Base-by-base conservation (phyloP, 495 filamentous ascomycete genomes). In the Aspergillus taichungensis region DNA sequence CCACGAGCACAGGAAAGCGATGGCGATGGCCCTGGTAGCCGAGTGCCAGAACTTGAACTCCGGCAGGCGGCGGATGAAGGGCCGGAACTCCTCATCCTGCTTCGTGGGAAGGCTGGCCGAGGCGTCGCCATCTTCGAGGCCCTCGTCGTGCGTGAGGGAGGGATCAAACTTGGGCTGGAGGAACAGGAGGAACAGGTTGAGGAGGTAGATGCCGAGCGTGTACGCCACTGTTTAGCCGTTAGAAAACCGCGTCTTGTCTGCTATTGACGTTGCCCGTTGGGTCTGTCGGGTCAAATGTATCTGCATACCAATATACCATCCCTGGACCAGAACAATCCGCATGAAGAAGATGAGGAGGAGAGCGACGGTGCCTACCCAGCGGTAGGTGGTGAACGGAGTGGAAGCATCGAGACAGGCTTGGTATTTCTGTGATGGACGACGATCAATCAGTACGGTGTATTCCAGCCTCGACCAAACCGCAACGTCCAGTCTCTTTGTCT, bases 1-100 rank as follows among this genome's bases (percentile, higher is more conserved):
- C 91, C 91, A 97, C 41, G 79, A 85, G 75, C 90, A 95, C 35
- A 83, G 49, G 55, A 98, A 97, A 7, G 76, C 82, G 55, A 96
- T 87, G 44, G 72, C 53, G 58, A 96, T 77, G 39, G 92, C 92
- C 55, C 87, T 80, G 48, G 92, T 96, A 35, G 89, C 89, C 42
- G 84, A 80, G 64, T 96, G 83, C 92, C 92, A 98, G 78, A 98
- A 98, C 77, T 97, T 98, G 78, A 98, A 98, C 70, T 98, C 92
- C 18, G 92, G 92, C 14, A 98, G 80, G 36, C 92, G 79, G 53
- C 92, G 76, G 63, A 98, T 95, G 61, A 98, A 98, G 3, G 92
- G 92, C 33, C 88, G 79, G 74, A 98, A 98, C 70, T 98, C 92
- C 52, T 97, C 88, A 61, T 95, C 88, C 52, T 88, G 79, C 71